A percentile compares a stretch with the other conserved stretches of the same genome.
Evolutionary conservation across 371 early-diverging fungal genomes (phyloP).

Genomic region (Syncephalastrum sp.): DNA sequence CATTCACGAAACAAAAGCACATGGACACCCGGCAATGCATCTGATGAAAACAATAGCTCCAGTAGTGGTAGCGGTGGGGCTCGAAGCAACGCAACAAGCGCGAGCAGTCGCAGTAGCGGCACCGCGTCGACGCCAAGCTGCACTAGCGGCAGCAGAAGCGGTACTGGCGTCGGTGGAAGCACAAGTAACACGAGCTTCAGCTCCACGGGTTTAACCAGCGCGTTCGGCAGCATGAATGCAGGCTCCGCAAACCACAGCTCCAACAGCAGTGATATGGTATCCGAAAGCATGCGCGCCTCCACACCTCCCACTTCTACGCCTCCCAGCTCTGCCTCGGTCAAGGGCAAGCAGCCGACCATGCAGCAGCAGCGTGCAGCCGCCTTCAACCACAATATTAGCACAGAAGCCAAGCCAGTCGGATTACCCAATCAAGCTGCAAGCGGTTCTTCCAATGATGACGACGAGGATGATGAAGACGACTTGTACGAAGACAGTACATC

Average conservation of each 20-base stretch:
- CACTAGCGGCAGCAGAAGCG: slow-evolving; percentile 6
- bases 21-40: background rate
- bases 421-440: background rate
- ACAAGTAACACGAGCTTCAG: too few relatives aligned
- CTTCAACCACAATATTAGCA: slow-evolving; percentile 1
- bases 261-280: slow-evolving; percentile 2
- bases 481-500: slow-evolving; percentile 8
- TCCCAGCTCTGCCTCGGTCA: too few relatives aligned
- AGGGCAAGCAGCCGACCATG: too few relatives aligned
- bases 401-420: background rate
- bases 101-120: too few relatives aligned
- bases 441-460: slow-evolving; percentile 15
- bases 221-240: too few relatives aligned
- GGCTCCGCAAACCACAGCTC: background rate
- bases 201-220: too few relatives aligned
- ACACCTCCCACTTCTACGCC: too few relatives aligned
- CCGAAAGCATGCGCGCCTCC: too few relatives aligned
- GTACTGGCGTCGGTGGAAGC: background rate
- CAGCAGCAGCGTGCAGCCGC: too few relatives aligned
- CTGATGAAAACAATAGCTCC: background rate
- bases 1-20: background rate
- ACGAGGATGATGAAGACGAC: slow-evolving; percentile 5
- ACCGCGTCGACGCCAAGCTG: too few relatives aligned
- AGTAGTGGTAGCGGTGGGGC: slow-evolving; percentile 4
- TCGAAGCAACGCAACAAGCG: too few relatives aligned